phyloP scores from a whole-genome alignment of 2,329 filamentous ascomycete genomes.

The Xylaria digitata region DNA sequence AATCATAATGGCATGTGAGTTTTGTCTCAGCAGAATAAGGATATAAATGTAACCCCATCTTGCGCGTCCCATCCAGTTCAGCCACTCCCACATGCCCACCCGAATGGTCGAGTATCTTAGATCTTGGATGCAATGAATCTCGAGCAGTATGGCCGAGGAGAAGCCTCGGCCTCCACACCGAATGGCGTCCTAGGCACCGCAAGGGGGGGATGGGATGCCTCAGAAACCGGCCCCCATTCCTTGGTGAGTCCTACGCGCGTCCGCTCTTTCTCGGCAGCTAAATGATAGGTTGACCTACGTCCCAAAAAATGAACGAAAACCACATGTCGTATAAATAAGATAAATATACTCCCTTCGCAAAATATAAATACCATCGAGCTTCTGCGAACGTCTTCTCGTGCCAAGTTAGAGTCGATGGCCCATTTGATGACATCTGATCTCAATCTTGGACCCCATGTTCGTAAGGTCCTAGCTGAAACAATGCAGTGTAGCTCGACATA shows the following conservation, averaged over 20 bases:
- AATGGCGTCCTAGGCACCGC: not conserved
- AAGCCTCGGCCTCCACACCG: not conserved
- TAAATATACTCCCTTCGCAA: not conserved
- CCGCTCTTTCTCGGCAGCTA: too few species aligned
- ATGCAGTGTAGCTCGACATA: not conserved
- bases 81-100: not conserved
- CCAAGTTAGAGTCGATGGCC: not conserved
- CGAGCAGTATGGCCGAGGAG: not conserved
- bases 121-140: not conserved
- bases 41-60: not conserved
- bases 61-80: not conserved
- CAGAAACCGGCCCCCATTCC: not conserved
- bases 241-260: too few species aligned
- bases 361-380: not conserved
- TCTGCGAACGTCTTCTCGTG: not conserved
- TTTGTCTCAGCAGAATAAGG: too few species aligned
- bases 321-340: not conserved
- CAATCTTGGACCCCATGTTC: not conserved
- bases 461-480: not conserved
- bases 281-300: too few species aligned
- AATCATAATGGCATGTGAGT: not conserved
- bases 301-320: too few species aligned
- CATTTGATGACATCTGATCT: not conserved
- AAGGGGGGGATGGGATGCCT: not conserved
- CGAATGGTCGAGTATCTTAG: not conserved